A percentile compares a stretch with the other conserved stretches of the same genome.
Evolutionary conservation across 1,139 yeast genomes (phyloP).

Genomic region (Pichia kudriavzevii): DNA sequence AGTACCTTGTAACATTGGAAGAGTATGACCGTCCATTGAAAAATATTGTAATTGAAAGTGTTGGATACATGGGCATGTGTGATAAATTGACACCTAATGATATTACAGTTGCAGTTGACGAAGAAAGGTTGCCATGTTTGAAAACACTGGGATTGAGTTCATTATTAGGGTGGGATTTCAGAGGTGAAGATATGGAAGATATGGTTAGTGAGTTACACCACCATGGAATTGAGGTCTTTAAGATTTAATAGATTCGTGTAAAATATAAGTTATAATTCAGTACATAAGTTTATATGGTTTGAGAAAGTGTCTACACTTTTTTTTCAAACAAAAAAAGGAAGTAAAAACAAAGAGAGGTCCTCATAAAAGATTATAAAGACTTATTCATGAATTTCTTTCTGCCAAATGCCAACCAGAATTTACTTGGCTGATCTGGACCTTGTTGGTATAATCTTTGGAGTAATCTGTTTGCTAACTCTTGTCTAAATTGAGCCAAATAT

Average conservation of each 20-base stretch:
- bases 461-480: constrained; percentile 79
- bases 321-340: too few relatives aligned
- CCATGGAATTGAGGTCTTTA: constrained; percentile 22
- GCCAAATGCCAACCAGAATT: constrained; percentile 93
- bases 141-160: constrained; percentile 60
- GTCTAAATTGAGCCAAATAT: constrained; percentile 88
- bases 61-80: constrained; percentile 84
- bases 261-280: background rate
- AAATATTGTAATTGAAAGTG: constrained; percentile 65
- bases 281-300: background rate
- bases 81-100: constrained; percentile 82
- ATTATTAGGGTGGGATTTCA: constrained; percentile 83
- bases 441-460: constrained; percentile 64
- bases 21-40: constrained; percentile 47
- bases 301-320: too few relatives aligned
- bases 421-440: constrained; percentile 48
- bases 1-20: constrained; percentile 37
- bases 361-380: constrained; percentile 32
- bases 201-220: constrained; percentile 36
- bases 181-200: constrained; percentile 60
- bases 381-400: constrained; percentile 94
- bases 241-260: constrained; percentile 7
- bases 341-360: too few relatives aligned
- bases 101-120: constrained; percentile 74
- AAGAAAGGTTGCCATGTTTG: constrained; percentile 64